Conservation (phyloP, 257 asterid genomes). For the Ligustrum vulgare region DNA sequence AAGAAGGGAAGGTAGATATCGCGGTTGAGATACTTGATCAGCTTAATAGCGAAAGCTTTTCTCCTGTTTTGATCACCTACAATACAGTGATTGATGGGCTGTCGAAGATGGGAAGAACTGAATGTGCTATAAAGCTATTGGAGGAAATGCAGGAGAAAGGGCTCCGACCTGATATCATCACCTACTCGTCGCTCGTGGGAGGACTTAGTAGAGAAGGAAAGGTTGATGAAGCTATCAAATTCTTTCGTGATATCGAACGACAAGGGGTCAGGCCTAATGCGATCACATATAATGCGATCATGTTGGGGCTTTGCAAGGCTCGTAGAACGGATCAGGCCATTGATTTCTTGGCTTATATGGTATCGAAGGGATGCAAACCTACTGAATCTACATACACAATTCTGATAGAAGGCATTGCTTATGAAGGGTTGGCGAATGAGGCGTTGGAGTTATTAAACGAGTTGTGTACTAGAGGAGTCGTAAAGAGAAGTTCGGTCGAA, state of each 20-base stretch:
- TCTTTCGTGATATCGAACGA: conserved; percentile 63
- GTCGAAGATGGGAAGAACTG: conserved; percentile 70
- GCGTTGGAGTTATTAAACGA: conserved; percentile 68
- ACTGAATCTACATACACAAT: conserved; percentile 81
- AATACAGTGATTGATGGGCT: conserved; percentile 84
- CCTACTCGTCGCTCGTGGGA: conserved; percentile 65
- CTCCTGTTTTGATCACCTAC: conserved; percentile 82
- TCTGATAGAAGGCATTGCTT: conserved; percentile 68
- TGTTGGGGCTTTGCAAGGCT: conserved; percentile 82
- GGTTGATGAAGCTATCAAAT: conserved; percentile 63
- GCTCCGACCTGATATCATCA: conserved; percentile 67
- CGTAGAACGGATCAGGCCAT: conserved; percentile 78
- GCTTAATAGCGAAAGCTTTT: conserved; percentile 56
- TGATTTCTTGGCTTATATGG: conserved; percentile 68
- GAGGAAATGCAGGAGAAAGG: conserved; percentile 71
- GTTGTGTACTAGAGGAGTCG: conserved; percentile 65
- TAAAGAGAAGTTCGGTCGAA: conserved; percentile 62
- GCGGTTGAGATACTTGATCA: conserved; percentile 80
- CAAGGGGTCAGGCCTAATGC: conserved; percentile 62
- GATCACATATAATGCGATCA: conserved; percentile 62
- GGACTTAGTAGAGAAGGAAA: conserved; percentile 86
- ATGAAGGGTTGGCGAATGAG: conserved; percentile 66
- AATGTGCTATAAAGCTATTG: conserved; percentile 55
- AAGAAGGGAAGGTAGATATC: conserved; percentile 74
- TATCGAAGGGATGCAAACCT: conserved; percentile 78